phyloP scores from a whole-genome alignment of 2,329 filamentous ascomycete genomes.

The Herpotrichia juniperi region DNA sequence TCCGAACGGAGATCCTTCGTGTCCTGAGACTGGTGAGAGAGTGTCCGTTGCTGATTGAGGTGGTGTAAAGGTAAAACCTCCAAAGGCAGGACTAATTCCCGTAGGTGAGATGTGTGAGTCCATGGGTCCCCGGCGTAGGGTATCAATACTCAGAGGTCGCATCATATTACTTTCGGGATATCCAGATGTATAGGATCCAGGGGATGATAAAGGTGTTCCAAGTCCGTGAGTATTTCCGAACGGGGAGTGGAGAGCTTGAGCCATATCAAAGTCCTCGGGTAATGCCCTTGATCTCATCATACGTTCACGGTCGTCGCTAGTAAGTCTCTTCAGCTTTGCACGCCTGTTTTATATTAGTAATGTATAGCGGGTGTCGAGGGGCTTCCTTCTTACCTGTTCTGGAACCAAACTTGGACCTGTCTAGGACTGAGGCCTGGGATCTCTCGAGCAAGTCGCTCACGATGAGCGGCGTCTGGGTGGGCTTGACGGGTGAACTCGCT shows the following conservation, averaged over 20 bases:
- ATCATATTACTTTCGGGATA: conserved; percentile 65
- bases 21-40: conserved; percentile 52
- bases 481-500: conserved; percentile 95
- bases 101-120: conserved; percentile 72
- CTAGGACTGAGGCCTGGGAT: conserved; percentile 90
- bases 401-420: conserved; percentile 98
- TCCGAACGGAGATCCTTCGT: conserved; percentile 49
- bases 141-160: conserved; percentile 72
- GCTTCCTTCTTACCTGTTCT: conserved; percentile 75
- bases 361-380: not conserved
- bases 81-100: conserved; percentile 71
- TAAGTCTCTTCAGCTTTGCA: conserved; percentile 67
- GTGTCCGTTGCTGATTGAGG: conserved; percentile 57
- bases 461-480: conserved; percentile 88
- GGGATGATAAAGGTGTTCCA: conserved; percentile 56
- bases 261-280: conserved; percentile 66
- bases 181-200: conserved; percentile 47
- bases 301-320: conserved; percentile 65
- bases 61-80: conserved; percentile 68
- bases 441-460: conserved; percentile 84
- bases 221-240: conserved; percentile 54
- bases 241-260: conserved; percentile 62
- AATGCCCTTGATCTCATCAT: conserved; percentile 66
- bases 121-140: conserved; percentile 65
- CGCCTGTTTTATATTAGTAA: conserved; percentile 50